Evolutionary conservation across 2,329 filamentous ascomycete species (phyloP).

Genomic region (Penicillium oxalicum): DNA sequence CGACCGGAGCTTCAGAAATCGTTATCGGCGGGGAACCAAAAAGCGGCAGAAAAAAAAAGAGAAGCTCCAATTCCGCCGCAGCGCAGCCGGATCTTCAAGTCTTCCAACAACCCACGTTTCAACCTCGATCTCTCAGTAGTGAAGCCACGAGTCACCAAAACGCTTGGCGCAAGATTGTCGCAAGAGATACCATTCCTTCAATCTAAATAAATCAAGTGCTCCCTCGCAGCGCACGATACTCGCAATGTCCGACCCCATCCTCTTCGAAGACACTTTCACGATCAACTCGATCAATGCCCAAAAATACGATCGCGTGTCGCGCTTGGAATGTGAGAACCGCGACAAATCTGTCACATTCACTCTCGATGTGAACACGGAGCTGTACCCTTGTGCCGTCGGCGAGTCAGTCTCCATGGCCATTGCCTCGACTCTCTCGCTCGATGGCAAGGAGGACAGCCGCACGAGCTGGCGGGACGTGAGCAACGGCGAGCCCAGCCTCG

Average conservation of each 20-base stretch:
- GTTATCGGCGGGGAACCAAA: constrained; percentile 23
- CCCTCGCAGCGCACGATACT: too few relatives aligned
- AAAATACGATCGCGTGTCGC: constrained; percentile 94
- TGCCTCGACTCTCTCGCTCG: constrained; percentile 77
- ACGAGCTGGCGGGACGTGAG: constrained; percentile 69
- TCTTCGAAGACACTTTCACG: constrained; percentile 89
- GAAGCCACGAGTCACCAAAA: constrained; percentile 21
- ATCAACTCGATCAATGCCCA: constrained; percentile 71
- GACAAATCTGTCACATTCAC: constrained; percentile 71
- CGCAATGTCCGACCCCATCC: constrained; percentile 72
- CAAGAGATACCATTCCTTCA: too few relatives aligned
- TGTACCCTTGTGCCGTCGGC: constrained; percentile 70
- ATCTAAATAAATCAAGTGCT: too few relatives aligned
- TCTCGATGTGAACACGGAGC: constrained; percentile 89
- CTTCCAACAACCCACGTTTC: constrained; percentile 8
- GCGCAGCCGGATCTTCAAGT: constrained; percentile 13
- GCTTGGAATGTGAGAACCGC: constrained; percentile 68
- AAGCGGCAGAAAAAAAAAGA: constrained; percentile 27
- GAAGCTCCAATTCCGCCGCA: constrained; percentile 23
- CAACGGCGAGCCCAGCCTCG: constrained; percentile 53
- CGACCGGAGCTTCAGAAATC: constrained; percentile 6
- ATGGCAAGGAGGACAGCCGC: constrained; percentile 72
- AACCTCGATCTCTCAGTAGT: constrained; percentile 3
- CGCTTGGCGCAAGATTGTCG: too few relatives aligned
- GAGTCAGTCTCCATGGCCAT: constrained; percentile 76